These are phyloP conservation scores for Kodamaea arcana DNA, from an alignment of 1,139 yeast genomes.

Conservation along the genomic window DNA sequence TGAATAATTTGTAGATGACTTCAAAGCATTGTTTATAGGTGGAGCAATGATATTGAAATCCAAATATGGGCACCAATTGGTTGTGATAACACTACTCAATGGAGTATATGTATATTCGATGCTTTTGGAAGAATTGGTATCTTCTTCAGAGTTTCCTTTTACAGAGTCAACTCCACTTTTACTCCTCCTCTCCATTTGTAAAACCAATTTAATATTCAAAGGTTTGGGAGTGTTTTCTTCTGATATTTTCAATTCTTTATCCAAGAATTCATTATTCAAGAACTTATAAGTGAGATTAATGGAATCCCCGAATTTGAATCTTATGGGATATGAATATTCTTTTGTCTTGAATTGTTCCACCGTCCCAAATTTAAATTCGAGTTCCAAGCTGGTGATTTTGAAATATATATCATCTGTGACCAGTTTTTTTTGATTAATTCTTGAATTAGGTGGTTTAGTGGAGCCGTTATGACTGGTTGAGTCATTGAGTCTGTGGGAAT, in stretches of 20 bases:
- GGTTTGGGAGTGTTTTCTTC: conserved; percentile 23
- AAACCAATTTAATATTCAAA: conserved; percentile 28
- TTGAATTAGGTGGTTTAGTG: too few species aligned
- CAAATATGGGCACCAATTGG: conserved; percentile 59
- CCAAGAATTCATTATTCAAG: conserved; percentile 25
- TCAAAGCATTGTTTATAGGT: conserved; percentile 39
- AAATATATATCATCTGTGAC: conserved; percentile 29
- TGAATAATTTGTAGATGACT: conserved; percentile 21
- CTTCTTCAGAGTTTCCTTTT: not conserved
- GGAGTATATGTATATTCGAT: conserved; percentile 9
- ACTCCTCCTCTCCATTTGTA: conserved; percentile 20
- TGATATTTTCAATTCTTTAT: conserved; percentile 17
- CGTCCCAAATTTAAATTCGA: conserved; percentile 36
- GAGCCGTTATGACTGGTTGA: too few species aligned
- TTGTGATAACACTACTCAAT: conserved; percentile 36
- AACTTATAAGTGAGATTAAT: conserved; percentile 46
- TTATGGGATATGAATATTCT: conserved; percentile 26
- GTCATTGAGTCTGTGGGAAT: too few species aligned
- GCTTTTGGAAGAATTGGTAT: too few species aligned
- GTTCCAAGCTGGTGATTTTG: conserved; percentile 37
- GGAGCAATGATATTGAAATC: conserved; percentile 53
- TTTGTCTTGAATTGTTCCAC: conserved; percentile 26
- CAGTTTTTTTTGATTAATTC: too few species aligned
- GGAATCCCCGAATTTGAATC: conserved; percentile 27
- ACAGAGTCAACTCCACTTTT: not conserved